Base-by-base conservation (phyloP, 164 flowering plant species). In the Buxus sempervirens region DNA sequence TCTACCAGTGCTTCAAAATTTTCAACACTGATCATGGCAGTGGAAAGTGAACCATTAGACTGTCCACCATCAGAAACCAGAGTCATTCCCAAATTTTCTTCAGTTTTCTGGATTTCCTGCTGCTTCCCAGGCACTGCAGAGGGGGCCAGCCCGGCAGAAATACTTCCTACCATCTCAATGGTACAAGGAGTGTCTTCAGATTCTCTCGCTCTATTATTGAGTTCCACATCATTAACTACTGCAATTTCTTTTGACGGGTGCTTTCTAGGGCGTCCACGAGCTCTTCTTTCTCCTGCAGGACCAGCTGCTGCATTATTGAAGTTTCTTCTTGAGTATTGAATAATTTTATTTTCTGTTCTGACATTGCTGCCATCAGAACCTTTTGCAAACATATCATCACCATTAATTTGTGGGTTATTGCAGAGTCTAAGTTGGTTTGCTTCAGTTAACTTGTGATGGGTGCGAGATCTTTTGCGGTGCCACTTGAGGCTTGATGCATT, bases 381-480 rank as follows among this genome's bases (percentile, higher is more conserved):
- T 59, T 58, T 42, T 54, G 28, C 65, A 36, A 54, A 54, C 14
- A 64, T 22, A 73, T 64, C 77, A 58, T 68, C 79, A 19, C 72
- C 69, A 66, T 65, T 72, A 12, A 62, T 24, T 41, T 79, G 75
- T 70, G 62, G 53, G 45, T 45, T 63, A n/a, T 55, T 67, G 48
- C 74, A 73, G 14, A 70, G 68, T 70, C 75, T 80, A 49, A 24
- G 15, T 25, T 41, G 58, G 36, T 22, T 58, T 26, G 75, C 58
- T 64, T 45, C 71, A 67, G 70, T 75, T 56, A 56, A 49, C 74
- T 70, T 81, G 25, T 63, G 55, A 73, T 76, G 88, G 21, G 97
- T 79, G 16, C 99, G 94, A 66, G 83, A 69, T 82, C 82, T 95
- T 78, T 74, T 81, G 20, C 80, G 77, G 42, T 70, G 66, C 99